A percentile compares a stretch with the other conserved stretches of the same genome.
Conservation (phyloP, 1,284 basidiomycete genomes). For the Polyporus tsugae region DNA sequence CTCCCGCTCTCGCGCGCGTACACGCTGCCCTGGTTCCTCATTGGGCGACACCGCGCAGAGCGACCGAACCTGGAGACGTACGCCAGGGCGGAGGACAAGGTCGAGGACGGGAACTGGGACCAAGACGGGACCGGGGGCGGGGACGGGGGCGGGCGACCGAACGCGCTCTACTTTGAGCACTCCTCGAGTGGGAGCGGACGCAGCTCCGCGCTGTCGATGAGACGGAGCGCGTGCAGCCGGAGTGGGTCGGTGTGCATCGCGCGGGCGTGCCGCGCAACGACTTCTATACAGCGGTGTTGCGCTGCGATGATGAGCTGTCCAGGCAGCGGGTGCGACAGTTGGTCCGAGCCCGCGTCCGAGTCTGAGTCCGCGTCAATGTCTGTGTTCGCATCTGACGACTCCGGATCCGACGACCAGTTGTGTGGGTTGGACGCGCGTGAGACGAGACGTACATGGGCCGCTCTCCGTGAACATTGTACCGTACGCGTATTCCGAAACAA, state of each 20-base stretch:
- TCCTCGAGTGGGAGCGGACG: not conserved
- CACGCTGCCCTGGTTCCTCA: not conserved
- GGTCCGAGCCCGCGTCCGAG: not conserved
- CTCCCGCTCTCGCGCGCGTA: not conserved
- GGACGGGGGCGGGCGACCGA: not conserved
- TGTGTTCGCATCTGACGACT: too few relatives aligned
- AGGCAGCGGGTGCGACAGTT: not conserved
- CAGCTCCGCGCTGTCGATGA: not conserved
- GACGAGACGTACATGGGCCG: too few relatives aligned
- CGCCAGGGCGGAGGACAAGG: not conserved
- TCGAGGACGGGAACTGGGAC: not conserved
- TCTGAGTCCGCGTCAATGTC: too few relatives aligned
- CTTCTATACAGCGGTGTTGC: not conserved
- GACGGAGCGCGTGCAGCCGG: not conserved
- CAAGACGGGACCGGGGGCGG: not conserved
- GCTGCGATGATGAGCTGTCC: not conserved
- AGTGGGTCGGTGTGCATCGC: not conserved
- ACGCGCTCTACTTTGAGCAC: not conserved
- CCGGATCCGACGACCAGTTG: too few relatives aligned
- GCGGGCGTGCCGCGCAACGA: constrained; percentile 1
- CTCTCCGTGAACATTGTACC: too few relatives aligned
- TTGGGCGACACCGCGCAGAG: not conserved
- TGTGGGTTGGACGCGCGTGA: too few relatives aligned
- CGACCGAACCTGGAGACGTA: not conserved
- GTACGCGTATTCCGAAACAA: too few relatives aligned